Base-by-base conservation (phyloP, 1,139 yeast species). In the Suhomyces yuchorum region DNA sequence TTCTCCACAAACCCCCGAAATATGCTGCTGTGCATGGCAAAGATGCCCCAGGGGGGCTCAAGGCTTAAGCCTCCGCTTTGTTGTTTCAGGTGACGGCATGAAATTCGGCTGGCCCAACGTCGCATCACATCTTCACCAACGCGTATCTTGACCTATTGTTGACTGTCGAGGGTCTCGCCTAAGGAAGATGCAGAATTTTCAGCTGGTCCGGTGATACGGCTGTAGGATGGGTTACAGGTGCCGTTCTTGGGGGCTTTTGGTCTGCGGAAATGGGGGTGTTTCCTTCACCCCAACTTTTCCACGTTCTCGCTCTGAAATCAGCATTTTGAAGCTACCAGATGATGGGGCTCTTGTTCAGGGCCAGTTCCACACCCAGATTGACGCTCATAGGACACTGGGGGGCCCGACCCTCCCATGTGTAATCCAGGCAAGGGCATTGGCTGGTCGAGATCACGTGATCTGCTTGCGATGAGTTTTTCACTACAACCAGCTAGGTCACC, bases 401-500 rank as follows among this genome's bases (percentile, higher is more conserved):
- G 24, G 24, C 24, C 8, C 24, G n/a, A n/a, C 9, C 17, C 12
- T 8, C 18, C 14, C 18, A 30, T 30, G 34, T 30, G 18, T 30
- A 30, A 30, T 30, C 18, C 18, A 14, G 18, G 8, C 18, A 12
- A 14, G 6, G 18, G 34, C 14, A 30, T 30, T 30, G 34, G 34
- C 9, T 30, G 18, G 3, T 30, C 3, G 5, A 11, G 3, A 8
- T 15, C 34, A 15, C 18, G 18, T 15, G 34, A 30, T 11, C 33
- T 4, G 23, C 9, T 17, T 14, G 42, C 36, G 36, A 39, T 39
- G 42, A 30, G 35, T n/a, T 28, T 28, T 39, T 26, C 34, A 26
- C 7, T 17, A 4, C 14, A 34, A 6, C 11, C 2, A 30, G 18
- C 34, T 14, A 24, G 19, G 9, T 6, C 20, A 4, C 11, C 28